Evolutionary conservation across 2,329 filamentous ascomycete genomes (phyloP), one percentile per base, ranked within the genome.

Genomic region (Neonectria ditissima): DNA sequence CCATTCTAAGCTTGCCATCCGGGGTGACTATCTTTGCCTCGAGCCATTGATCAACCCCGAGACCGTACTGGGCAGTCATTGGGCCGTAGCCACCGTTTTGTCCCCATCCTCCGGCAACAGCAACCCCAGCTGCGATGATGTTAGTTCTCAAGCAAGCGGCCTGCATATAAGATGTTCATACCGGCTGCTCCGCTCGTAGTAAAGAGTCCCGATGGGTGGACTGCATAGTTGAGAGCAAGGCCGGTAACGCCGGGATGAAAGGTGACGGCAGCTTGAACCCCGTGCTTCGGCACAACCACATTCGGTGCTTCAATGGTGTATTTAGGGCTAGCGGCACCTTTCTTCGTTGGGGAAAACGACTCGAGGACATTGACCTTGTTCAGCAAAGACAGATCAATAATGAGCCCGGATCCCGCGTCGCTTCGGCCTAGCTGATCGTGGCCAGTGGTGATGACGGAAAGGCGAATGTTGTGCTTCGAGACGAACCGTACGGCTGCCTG

Each of bases 41-140:
- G n/a, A 55, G 52, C 52, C 52, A 55, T 20, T 55, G 52, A 24
- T 55, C 52, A 44, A 55, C 52, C 22, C 52, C 52, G 10, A 55
- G 52, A 22, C 52, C 52, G 39, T 55, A 55, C 52, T 55, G 52
- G 16, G 52, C 37, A 16, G 52, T 55, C 4, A 55, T 24, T 18
- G 52, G 37, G 3, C 52, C 52, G 22, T 55, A 55, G 24, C 52
- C 52, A n/a, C 52, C 52, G 22, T 55, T 55, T 28, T 55, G 52
- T 14, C 52, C 52, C 52, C 52, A 55, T 10, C 52, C 52, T 43
- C 39, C 39, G 8, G 39, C 39, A 20, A 43, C n/a, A 20, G 39
- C 39, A 18, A 43, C 39, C n/a, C n/a, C n/a, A 20, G 39, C 39
- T 43, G 8, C n/a, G 37, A 43, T 11, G n/a, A 18, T 7, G 10